Evolutionary conservation across 148 eudicot genomes (phyloP).

Genomic region (Polygonum maritimum): DNA sequence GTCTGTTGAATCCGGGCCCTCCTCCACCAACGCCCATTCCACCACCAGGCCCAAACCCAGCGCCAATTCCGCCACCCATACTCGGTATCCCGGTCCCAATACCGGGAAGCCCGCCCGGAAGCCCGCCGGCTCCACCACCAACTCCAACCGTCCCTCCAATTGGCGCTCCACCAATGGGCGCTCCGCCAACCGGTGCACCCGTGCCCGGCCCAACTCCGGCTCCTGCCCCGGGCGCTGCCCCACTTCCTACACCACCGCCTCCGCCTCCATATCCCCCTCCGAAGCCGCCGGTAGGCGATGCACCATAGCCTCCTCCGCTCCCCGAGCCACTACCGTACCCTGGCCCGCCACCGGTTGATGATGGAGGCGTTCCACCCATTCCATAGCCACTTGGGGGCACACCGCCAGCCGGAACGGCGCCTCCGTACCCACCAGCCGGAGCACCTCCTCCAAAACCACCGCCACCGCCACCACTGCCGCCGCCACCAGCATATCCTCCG

Average conservation of each 20-base stretch:
- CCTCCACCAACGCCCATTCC: not conserved
- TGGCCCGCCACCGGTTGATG: not conserved
- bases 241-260: not conserved
- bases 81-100: not conserved
- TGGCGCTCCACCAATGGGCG: not conserved
- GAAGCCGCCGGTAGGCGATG: not conserved
- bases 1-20: not conserved
- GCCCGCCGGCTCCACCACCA: not conserved
- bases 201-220: not conserved
- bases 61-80: not conserved
- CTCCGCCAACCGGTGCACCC: not conserved
- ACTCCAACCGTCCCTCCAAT: constrained; percentile 2
- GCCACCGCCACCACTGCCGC: not conserved
- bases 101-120: not conserved
- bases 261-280: not conserved
- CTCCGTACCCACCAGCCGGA: not conserved
- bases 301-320: not conserved
- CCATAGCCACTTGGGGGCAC: not conserved
- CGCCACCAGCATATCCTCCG: not conserved
- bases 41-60: not conserved
- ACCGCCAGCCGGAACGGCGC: not conserved
- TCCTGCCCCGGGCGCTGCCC: not conserved
- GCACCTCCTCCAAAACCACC: not conserved
- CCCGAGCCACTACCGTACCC: not conserved
- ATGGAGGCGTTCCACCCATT: not conserved